Conservation (phyloP, 331 rosid genomes). For the Ulmus americana region DNA sequence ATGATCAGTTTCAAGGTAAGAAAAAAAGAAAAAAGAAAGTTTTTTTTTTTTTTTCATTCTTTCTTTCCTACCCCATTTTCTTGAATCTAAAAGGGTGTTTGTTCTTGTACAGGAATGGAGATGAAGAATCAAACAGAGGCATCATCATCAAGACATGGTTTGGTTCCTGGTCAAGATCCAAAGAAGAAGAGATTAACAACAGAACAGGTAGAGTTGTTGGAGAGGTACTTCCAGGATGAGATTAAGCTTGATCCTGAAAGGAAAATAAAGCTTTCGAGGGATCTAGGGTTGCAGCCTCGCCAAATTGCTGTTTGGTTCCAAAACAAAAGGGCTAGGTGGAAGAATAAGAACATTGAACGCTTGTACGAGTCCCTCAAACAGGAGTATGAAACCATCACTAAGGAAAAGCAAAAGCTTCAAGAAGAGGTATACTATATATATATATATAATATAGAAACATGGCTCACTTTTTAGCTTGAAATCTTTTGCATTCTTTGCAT, state of each 20-base stretch:
- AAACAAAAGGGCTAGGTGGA: conserved; percentile 85
- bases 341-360: conserved; percentile 67
- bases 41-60: neutral
- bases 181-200: conserved; percentile 64
- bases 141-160: conserved; percentile 16
- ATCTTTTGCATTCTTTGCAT: conserved; percentile 3
- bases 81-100: neutral
- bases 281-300: conserved; percentile 74
- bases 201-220: conserved; percentile 61
- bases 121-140: conserved; percentile 36
- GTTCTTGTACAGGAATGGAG: conserved; percentile 35
- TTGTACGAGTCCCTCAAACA: conserved; percentile 62
- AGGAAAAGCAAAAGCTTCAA: conserved; percentile 63
- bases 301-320: conserved; percentile 96
- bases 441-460: neutral
- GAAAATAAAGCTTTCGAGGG: conserved; percentile 68
- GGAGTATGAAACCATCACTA: conserved; percentile 44
- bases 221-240: conserved; percentile 75
- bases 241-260: conserved; percentile 75
- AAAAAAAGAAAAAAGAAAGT: neutral
- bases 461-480: neutral
- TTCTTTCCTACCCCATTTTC: neutral
- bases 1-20: conserved; percentile 42
- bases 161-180: conserved; percentile 29
- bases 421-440: conserved; percentile 48